phyloP scores from a whole-genome alignment of 2,329 filamentous ascomycete species.

The Septoria linicola region DNA sequence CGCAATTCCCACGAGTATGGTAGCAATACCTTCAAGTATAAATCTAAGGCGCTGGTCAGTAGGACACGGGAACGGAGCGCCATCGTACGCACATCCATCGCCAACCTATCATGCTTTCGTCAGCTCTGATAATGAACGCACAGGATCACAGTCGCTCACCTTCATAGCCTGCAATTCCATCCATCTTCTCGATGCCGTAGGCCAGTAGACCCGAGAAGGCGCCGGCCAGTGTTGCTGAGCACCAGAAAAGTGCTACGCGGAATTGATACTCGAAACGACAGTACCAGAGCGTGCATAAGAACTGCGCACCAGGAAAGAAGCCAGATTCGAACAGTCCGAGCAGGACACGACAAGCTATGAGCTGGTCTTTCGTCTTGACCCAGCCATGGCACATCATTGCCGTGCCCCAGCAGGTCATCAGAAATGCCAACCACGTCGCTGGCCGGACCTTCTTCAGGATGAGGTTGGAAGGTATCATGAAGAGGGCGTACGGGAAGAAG shows the following conservation, averaged over 20 bases:
- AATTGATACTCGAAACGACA: constrained; percentile 46
- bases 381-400: constrained; percentile 36
- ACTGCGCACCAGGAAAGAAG: constrained; percentile 29
- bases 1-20: constrained; percentile 45
- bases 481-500: constrained; percentile 43
- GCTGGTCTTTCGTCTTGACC: constrained; percentile 32
- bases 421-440: constrained; percentile 41
- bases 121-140: no score
- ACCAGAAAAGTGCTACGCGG: constrained; percentile 50
- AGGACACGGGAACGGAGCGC: no score
- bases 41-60: constrained; percentile 25
- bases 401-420: constrained; percentile 36
- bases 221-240: constrained; percentile 50
- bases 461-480: constrained; percentile 43
- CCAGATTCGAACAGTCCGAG: constrained; percentile 26
- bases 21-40: constrained; percentile 28
- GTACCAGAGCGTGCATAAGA: constrained; percentile 47
- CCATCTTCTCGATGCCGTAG: constrained; percentile 40
- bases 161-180: constrained; percentile 32
- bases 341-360: constrained; percentile 32
- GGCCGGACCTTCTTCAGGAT: constrained; percentile 41
- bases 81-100: constrained; percentile 29
- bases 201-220: constrained; percentile 55
- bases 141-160: no score
- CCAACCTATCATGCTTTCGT: constrained; percentile 20